Percentiles rank a stretch among this genome's conserved stretches.
These are phyloP conservation scores for Magnaporthales sp. DNA, from an alignment of 2,329 filamentous ascomycete genomes.

Conservation along the genomic window DNA sequence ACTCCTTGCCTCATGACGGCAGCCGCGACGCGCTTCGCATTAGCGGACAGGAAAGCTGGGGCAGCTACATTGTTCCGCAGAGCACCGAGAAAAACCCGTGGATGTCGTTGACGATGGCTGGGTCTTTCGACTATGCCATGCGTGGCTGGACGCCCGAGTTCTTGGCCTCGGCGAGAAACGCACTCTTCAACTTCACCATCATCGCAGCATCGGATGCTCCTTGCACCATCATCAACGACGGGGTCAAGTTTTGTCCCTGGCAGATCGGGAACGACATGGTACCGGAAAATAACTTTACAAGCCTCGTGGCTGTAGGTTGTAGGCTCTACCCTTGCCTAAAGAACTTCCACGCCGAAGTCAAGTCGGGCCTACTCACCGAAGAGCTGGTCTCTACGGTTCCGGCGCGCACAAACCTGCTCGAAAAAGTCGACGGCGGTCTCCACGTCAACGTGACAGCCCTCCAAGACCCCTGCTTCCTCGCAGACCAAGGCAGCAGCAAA, in stretches of 20 bases:
- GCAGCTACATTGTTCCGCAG: neutral
- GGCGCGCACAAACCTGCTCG: neutral
- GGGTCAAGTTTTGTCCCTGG: neutral
- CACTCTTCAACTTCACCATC: neutral
- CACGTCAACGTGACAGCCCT: neutral
- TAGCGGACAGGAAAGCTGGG: neutral
- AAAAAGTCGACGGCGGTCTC: neutral
- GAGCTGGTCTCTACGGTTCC: neutral
- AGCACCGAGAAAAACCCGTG: neutral
- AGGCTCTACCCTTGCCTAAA: neutral
- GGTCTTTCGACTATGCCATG: neutral
- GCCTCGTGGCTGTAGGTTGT: neutral
- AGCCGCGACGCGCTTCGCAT: neutral
- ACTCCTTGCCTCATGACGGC: neutral
- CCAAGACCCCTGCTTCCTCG: conserved; percentile 1
- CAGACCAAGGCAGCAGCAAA: neutral
- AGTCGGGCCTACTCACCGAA: neutral
- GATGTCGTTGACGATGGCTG: neutral
- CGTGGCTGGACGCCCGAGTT: neutral
- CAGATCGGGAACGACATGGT: neutral
- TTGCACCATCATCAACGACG: neutral
- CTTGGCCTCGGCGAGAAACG: neutral
- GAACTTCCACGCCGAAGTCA: neutral
- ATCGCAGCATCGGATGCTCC: neutral
- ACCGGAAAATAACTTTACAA: neutral